A percentile compares a stretch with the other conserved stretches of the same genome.
Evolutionary conservation across 169 alveolate species (phyloP).

Genomic region (Plasmodium billcollinsi): DNA sequence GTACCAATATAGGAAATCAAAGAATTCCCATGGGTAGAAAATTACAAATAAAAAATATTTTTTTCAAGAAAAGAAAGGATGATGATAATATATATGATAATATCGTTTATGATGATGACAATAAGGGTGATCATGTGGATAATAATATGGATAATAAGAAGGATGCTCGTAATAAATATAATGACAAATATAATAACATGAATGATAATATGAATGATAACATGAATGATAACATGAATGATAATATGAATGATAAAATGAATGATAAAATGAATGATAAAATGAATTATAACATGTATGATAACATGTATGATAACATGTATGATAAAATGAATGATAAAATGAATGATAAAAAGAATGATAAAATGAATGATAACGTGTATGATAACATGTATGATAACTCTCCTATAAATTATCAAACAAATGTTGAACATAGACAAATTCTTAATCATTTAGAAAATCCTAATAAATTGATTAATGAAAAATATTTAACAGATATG

Average conservation of each 20-base stretch:
- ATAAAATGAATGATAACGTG: no score
- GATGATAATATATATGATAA: not conserved
- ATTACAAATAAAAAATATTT: no score
- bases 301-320: no score
- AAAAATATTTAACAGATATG: constrained; percentile 28
- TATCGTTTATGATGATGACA: not conserved
- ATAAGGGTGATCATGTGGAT: not conserved
- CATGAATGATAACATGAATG: no score
- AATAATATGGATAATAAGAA: not conserved
- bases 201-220: no score
- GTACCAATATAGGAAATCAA: not conserved
- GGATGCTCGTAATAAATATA: not conserved
- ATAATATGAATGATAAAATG: not conserved
- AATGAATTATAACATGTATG: no score
- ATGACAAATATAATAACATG: not conserved
- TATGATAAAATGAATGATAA: not conserved
- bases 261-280: no score
- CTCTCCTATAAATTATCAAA: not conserved
- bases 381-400: no score
- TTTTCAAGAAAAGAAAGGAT: not conserved
- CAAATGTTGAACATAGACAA: constrained; percentile 15
- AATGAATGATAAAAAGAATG: no score
- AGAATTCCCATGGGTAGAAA: not conserved
- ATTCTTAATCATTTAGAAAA: constrained; percentile 40
- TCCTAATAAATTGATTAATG: constrained; percentile 13